phyloP scores from a whole-genome alignment of 1,284 basidiomycete genomes.

The Pseudozyma thailandica region DNA sequence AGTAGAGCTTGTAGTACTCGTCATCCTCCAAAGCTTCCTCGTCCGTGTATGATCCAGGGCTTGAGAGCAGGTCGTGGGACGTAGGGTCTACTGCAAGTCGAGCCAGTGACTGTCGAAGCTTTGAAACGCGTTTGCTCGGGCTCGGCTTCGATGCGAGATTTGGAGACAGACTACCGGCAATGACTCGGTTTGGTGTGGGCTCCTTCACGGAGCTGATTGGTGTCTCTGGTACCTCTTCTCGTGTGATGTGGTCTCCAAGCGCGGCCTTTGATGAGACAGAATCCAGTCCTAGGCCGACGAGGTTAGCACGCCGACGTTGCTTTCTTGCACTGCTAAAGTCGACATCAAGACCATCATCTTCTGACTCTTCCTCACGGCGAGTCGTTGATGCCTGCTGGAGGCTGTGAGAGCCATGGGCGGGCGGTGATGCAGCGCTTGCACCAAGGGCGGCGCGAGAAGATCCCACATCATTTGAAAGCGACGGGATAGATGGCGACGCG shows the following conservation, averaged over 20 bases:
- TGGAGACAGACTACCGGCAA: conserved; percentile 1
- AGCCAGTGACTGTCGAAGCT: conserved; percentile 6
- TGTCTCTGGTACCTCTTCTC: too few species aligned
- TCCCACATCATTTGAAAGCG: conserved; percentile 10
- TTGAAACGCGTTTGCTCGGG: conserved; percentile 8
- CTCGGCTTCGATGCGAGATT: not conserved
- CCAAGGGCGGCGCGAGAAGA: too few species aligned
- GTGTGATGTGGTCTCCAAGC: not conserved
- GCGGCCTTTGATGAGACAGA: conserved; percentile 6
- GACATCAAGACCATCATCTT: conserved; percentile 20
- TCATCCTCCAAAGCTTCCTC: conserved; percentile 44
- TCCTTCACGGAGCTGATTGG: too few species aligned
- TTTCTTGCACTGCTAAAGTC: conserved; percentile 14
- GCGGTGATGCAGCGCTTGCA: not conserved
- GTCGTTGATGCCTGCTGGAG: too few species aligned
- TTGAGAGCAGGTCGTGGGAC: conserved; percentile 26
- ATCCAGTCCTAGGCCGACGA: conserved; percentile 34
- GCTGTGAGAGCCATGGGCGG: conserved; percentile 8
- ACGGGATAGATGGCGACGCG: conserved; percentile 7
- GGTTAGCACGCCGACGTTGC: conserved; percentile 24
- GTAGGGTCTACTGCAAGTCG: conserved; percentile 11
- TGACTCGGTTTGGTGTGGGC: too few species aligned
- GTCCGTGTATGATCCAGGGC: conserved; percentile 27
- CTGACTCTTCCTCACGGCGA: too few species aligned
- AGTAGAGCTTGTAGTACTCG: conserved; percentile 48